A percentile compares a stretch with the other conserved stretches of the same genome.
These are phyloP conservation scores for Nakazawaea peltata DNA, from an alignment of 805 yeast genomes.

Conservation along the genomic window DNA sequence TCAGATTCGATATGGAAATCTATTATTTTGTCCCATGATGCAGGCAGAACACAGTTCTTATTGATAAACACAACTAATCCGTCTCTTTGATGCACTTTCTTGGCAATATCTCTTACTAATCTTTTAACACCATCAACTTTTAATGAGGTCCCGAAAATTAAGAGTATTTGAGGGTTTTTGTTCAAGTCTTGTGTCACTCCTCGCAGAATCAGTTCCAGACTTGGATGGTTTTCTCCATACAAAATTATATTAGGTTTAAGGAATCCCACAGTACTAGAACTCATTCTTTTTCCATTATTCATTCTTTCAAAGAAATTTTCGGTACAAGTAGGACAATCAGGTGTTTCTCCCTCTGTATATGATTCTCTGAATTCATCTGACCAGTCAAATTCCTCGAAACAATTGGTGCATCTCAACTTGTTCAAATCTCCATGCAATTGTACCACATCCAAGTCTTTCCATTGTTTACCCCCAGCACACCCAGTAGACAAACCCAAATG, in stretches of 20 bases:
- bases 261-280: slow-evolving; percentile 65
- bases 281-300: slow-evolving; percentile 63
- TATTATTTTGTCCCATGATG: slow-evolving; percentile 61
- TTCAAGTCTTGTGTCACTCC: slow-evolving; percentile 61
- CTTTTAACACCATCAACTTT: slow-evolving; percentile 85
- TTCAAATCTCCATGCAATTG: slow-evolving; percentile 90
- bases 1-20: slow-evolving; percentile 77
- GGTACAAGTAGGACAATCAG: slow-evolving; percentile 69
- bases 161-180: slow-evolving; percentile 63
- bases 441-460: slow-evolving; percentile 69
- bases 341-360: slow-evolving; percentile 57
- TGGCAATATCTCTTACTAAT: slow-evolving; percentile 62
- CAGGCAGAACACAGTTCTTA: slow-evolving; percentile 50
- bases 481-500: slow-evolving; percentile 58
- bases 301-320: slow-evolving; percentile 47
- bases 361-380: slow-evolving; percentile 34
- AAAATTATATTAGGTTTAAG: slow-evolving; percentile 85
- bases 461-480: slow-evolving; percentile 31
- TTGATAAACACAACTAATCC: slow-evolving; percentile 78
- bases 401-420: slow-evolving; percentile 65
- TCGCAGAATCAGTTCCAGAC: slow-evolving; percentile 67
- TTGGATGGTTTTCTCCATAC: slow-evolving; percentile 92
- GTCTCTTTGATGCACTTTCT: slow-evolving; percentile 64
- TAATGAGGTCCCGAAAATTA: slow-evolving; percentile 91
- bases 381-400: slow-evolving; percentile 59